Evolutionary conservation across 352 stramenopile genomes (phyloP), one percentile per base, ranked within the genome.

Genomic region (Detonula confervacea): DNA sequence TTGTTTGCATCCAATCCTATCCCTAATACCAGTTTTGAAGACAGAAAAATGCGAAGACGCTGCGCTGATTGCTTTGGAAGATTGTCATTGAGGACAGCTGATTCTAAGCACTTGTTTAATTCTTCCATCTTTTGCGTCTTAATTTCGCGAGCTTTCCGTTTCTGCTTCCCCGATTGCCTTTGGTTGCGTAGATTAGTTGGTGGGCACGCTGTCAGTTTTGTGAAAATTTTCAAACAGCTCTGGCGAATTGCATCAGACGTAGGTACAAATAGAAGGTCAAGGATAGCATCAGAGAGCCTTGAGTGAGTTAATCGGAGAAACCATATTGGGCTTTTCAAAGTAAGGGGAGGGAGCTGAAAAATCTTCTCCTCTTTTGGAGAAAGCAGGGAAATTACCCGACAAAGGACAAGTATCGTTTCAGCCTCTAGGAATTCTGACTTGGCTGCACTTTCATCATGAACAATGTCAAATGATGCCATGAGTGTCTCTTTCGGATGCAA

Each of bases 391-490:
- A 93, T 86, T 42, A 82, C 70, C 75, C 84, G 77, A 62, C 69
- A 90, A 49, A 89, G 57, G 37, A 90, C 71, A 7, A 92, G 35
- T n/a, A 94, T 71, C 35, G 73, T 63, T 73, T 94, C 89, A 22
- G 89, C 80, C 47, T 91, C 73, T 9, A 92, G 56, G n/a, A 84
- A 66, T 44, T 84, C 63, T 14, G 63, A 29, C 67, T 81, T 78
- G 6, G 84, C 59, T 7, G 57, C 59, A 54, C 22, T 64, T 33
- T 88, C 71, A 29, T 92, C 83, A 57, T 87, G 72, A 22, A 90
- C 71, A 44, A 94, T 92, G 46, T 94, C 89, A 76, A 92, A 94
- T 20, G 87, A 90, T 27, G 89, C 86, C 79, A 92, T 85, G 24
- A 92, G 55, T 14, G 47, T 75, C 77, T 91, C 87, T 70, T 77